Conservation (phyloP, 257 asterid genomes). For the Ilex aquifolium region DNA sequence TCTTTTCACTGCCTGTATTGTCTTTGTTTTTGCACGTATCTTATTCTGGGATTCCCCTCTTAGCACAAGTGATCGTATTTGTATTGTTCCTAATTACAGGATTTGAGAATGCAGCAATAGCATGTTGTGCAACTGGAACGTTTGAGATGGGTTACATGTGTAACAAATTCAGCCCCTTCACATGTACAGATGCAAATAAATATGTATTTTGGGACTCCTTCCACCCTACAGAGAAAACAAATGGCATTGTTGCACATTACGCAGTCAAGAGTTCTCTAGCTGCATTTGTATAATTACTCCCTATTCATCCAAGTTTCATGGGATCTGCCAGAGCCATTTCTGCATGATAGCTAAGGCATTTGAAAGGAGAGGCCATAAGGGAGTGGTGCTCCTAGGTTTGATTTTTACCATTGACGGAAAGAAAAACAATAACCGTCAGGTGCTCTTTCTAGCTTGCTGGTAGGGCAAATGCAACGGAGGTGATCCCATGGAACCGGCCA, state of each 20-base stretch:
- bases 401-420: no score
- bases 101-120: conserved; percentile 42
- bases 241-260: conserved; percentile 41
- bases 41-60: no score
- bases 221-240: conserved; percentile 73
- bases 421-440: no score
- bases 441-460: no score
- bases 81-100: conserved; percentile 31
- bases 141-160: conserved; percentile 81
- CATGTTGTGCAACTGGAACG: conserved; percentile 84
- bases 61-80: neutral
- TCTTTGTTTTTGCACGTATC: neutral
- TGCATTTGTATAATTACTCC: neutral
- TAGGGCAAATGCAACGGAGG: no score
- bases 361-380: no score
- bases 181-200: conserved; percentile 62
- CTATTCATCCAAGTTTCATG: conserved; percentile 24
- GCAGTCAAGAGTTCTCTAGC: conserved; percentile 35
- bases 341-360: no score
- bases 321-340: no score
- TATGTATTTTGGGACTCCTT: conserved; percentile 91
- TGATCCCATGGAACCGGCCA: no score
- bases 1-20: neutral
- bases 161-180: conserved; percentile 38
- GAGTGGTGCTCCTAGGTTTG: no score